These are phyloP conservation scores for Neoarthrinium moseri DNA, from an alignment of 2,329 filamentous ascomycete species.

Conservation along the genomic window DNA sequence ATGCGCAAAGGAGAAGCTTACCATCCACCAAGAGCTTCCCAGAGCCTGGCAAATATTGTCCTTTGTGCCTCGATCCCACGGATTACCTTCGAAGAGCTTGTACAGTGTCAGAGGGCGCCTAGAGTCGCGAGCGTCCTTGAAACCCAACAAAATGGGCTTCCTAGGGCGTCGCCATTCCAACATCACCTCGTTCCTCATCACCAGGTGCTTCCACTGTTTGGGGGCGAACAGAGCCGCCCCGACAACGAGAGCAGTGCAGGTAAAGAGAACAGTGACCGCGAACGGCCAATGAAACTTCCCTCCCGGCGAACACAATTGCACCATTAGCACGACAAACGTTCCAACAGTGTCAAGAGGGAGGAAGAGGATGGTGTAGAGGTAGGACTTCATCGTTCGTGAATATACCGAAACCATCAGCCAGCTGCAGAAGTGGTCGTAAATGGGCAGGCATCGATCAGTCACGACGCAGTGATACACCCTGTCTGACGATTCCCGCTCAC, in stretches of 20 bases:
- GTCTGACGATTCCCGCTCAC: constrained; percentile 5
- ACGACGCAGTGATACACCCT: constrained; percentile 15
- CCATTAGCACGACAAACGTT: constrained; percentile 7
- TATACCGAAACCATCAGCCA: constrained; percentile 13
- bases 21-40: neutral
- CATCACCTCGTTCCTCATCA: neutral
- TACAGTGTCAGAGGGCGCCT: too few relatives aligned
- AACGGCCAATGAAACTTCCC: neutral
- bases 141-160: neutral
- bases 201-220: neutral
- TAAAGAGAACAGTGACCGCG: neutral
- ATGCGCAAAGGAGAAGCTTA: constrained; percentile 2
- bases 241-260: neutral
- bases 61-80: neutral
- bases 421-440: constrained; percentile 16
- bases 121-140: neutral
- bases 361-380: constrained; percentile 14
- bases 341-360: constrained; percentile 13
- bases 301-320: neutral
- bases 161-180: neutral
- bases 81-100: neutral
- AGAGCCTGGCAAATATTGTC: neutral
- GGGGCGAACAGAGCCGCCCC: neutral
- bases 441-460: constrained; percentile 11
- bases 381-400: constrained; percentile 18